Conservation (phyloP, 2,329 filamentous ascomycete genomes). For the Colletotrichum tropicale region DNA sequence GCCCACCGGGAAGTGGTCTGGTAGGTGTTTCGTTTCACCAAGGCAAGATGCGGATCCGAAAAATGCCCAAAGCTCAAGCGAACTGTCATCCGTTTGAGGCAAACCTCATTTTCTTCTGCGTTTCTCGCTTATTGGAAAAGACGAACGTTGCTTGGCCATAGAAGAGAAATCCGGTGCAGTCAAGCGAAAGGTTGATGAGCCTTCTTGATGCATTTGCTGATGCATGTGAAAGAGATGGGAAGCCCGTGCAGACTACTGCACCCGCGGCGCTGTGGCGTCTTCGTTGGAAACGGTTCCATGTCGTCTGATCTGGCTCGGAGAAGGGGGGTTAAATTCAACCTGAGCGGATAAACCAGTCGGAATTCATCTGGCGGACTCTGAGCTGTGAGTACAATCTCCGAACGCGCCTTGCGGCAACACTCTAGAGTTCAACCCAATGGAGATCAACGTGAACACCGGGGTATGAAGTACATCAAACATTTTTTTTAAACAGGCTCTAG, state of each 20-base stretch:
- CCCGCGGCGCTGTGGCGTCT: neutral
- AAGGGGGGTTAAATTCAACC: neutral
- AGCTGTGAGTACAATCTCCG: neutral
- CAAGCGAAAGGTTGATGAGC: neutral
- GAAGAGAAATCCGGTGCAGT: rapidly evolving
- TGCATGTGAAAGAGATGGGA: neutral
- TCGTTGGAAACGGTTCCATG: neutral
- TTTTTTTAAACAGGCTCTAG: rapidly evolving
- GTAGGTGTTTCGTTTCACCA: neutral
- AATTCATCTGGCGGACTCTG: neutral
- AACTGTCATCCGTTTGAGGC: neutral
- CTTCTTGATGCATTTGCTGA: neutral
- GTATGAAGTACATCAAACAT: rapidly evolving
- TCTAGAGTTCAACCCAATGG: neutral
- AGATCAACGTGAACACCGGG: rapidly evolving
- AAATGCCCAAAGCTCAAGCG: neutral
- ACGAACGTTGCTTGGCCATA: neutral
- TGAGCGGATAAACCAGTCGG: neutral
- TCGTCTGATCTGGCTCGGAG: neutral
- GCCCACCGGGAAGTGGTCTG: neutral
- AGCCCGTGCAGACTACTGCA: neutral
- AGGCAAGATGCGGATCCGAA: neutral
- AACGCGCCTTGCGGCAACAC: neutral
- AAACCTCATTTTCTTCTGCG: neutral
- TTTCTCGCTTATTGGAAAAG: neutral